Evolutionary conservation across 1,139 yeast genomes (phyloP).

Genomic region (Geotrichum armillariae): DNA sequence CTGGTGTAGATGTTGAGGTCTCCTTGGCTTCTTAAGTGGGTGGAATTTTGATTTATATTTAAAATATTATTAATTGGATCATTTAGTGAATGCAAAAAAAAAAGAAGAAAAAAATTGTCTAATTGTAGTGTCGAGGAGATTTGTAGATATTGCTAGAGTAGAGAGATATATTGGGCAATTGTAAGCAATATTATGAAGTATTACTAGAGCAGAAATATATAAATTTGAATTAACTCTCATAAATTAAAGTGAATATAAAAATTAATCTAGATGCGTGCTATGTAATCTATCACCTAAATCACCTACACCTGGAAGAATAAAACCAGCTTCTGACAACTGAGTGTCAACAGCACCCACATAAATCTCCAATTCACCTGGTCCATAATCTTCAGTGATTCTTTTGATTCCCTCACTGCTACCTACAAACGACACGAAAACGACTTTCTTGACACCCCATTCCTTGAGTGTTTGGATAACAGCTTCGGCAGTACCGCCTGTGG

Average conservation of each 20-base stretch:
- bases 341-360: conserved; percentile 37
- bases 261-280: conserved; percentile 18
- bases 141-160: no score
- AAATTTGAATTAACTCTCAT: no score
- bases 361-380: conserved; percentile 31
- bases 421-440: conserved; percentile 34
- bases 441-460: conserved; percentile 40
- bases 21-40: conserved; percentile 43
- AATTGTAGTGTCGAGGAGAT: no score
- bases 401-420: conserved; percentile 34
- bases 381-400: conserved; percentile 32
- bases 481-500: conserved; percentile 41
- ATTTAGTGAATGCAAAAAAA: background rate
- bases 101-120: background rate
- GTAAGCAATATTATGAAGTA: background rate
- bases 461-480: conserved; percentile 38
- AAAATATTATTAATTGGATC: no score
- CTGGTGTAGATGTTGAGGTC: conserved; percentile 49
- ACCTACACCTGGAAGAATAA: conserved; percentile 41
- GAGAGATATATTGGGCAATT: no score
- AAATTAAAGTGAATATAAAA: no score
- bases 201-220: no score
- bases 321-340: conserved; percentile 33
- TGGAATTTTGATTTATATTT: conserved; percentile 2
- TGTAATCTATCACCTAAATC: conserved; percentile 40